A percentile compares a stretch with the other conserved stretches of the same genome.
These are phyloP conservation scores for Erodium texanum DNA, from an alignment of 441 rosid genomes.

Conservation along the genomic window DNA sequence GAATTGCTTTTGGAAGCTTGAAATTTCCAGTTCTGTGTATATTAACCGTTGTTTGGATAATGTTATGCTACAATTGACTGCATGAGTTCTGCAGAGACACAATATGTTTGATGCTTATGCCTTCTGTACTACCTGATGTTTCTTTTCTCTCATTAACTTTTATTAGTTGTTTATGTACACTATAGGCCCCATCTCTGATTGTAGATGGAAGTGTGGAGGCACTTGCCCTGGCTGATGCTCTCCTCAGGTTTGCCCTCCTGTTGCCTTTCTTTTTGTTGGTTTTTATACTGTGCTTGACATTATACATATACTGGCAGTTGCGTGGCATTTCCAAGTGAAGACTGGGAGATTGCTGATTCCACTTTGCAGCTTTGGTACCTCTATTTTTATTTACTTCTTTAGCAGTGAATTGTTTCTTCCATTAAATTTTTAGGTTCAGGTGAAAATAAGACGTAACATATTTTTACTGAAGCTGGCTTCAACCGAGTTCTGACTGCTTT, in stretches of 20 bases:
- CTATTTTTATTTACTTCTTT: slow-evolving; percentile 5
- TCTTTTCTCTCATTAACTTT: slow-evolving; percentile 9
- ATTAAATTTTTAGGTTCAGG: neutral
- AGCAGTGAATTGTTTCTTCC: neutral
- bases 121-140: slow-evolving; percentile 12
- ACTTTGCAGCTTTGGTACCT: slow-evolving; percentile 91
- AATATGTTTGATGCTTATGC: slow-evolving; percentile 19
- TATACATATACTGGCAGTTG: slow-evolving; percentile 46
- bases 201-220: slow-evolving; percentile 83
- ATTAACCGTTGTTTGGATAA: neutral
- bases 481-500: neutral
- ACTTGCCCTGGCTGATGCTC: slow-evolving; percentile 64
- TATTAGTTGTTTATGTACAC: slow-evolving; percentile 18
- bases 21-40: neutral
- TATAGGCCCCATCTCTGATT: slow-evolving; percentile 78
- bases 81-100: neutral
- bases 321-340: slow-evolving; percentile 86
- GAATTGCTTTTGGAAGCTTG: neutral
- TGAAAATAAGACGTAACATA: neutral
- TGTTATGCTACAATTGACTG: neutral
- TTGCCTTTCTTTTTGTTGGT: slow-evolving; percentile 6
- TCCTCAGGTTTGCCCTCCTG: slow-evolving; percentile 47
- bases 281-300: slow-evolving; percentile 13
- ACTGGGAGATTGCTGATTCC: slow-evolving; percentile 97
- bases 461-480: neutral